Conservation (phyloP, 2,329 filamentous ascomycete genomes). For the Thermoascus crustaceus region DNA sequence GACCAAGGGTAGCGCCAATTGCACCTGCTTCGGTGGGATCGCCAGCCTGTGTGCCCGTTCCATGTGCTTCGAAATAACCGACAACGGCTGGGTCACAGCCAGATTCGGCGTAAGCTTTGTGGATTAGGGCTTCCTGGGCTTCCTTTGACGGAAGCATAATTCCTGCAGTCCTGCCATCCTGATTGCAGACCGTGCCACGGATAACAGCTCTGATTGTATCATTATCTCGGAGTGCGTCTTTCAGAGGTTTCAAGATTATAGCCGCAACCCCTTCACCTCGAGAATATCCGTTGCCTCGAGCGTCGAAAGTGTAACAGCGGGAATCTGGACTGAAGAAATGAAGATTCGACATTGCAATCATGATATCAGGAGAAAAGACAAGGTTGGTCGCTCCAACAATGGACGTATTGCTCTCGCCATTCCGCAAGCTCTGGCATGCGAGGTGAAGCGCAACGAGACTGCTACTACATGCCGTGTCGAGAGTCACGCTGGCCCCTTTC, state of each 20-base stretch:
- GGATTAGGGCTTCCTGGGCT: conserved; percentile 34
- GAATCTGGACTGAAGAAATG: neutral
- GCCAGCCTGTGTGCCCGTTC: conserved; percentile 33
- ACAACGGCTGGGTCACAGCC: conserved; percentile 22
- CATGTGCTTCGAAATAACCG: conserved; percentile 37
- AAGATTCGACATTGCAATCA: neutral
- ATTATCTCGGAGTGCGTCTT: conserved; percentile 6
- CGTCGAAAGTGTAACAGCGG: conserved; percentile 5
- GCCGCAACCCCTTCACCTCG: conserved; percentile 8
- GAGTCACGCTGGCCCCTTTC: conserved; percentile 12
- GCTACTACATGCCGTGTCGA: conserved; percentile 16
- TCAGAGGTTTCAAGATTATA: conserved; percentile 10
- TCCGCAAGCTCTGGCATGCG: conserved; percentile 14
- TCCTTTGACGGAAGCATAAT: conserved; percentile 14
- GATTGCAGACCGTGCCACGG: neutral
- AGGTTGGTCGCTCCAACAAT: conserved; percentile 7
- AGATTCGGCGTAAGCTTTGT: conserved; percentile 28
- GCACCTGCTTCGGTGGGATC: conserved; percentile 23
- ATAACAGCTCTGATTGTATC: conserved; percentile 8
- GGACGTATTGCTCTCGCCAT: conserved; percentile 4
- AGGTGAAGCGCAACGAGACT: conserved; percentile 13
- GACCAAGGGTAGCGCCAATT: conserved; percentile 9
- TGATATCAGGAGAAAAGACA: conserved; percentile 2
- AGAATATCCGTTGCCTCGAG: conserved; percentile 5
- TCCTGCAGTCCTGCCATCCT: conserved; percentile 5